These are phyloP conservation scores for Amylocystis lapponica DNA, from an alignment of 768 basidiomycete genomes.

Conservation along the genomic window DNA sequence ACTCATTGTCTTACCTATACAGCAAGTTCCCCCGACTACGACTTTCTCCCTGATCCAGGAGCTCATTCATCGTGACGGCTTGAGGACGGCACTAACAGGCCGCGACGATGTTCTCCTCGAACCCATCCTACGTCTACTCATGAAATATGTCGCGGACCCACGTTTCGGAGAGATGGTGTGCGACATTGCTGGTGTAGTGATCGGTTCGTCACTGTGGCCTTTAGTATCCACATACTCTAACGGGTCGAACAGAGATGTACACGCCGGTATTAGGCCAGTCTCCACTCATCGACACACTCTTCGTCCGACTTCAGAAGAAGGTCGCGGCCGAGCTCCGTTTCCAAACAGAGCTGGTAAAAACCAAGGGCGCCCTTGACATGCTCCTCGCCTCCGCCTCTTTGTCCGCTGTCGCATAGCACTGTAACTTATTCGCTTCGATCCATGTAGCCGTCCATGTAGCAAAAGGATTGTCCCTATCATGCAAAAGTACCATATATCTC, in stretches of 20 bases:
- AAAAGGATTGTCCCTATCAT: neutral
- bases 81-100: slow-evolving; percentile 79
- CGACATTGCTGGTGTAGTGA: slow-evolving; percentile 71
- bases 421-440: neutral
- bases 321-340: slow-evolving; percentile 83
- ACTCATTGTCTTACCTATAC: neutral
- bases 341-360: slow-evolving; percentile 77
- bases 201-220: slow-evolving; percentile 50
- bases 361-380: slow-evolving; percentile 90
- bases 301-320: slow-evolving; percentile 77
- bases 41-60: slow-evolving; percentile 92
- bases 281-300: slow-evolving; percentile 82
- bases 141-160: slow-evolving; percentile 83
- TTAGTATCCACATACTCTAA: slow-evolving; percentile 1
- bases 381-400: slow-evolving; percentile 58
- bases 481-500: slow-evolving; percentile 14
- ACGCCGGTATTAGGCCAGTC: slow-evolving; percentile 89
- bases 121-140: slow-evolving; percentile 80
- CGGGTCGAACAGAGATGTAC: slow-evolving; percentile 71
- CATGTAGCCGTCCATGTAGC: neutral
- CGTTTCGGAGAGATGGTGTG: slow-evolving; percentile 89
- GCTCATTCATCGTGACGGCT: slow-evolving; percentile 85
- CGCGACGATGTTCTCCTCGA: slow-evolving; percentile 93
- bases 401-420: slow-evolving; percentile 5
- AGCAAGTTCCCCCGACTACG: slow-evolving; percentile 81